Conservation (phyloP, 768 basidiomycete genomes). For the Termitomyces sp. region DNA sequence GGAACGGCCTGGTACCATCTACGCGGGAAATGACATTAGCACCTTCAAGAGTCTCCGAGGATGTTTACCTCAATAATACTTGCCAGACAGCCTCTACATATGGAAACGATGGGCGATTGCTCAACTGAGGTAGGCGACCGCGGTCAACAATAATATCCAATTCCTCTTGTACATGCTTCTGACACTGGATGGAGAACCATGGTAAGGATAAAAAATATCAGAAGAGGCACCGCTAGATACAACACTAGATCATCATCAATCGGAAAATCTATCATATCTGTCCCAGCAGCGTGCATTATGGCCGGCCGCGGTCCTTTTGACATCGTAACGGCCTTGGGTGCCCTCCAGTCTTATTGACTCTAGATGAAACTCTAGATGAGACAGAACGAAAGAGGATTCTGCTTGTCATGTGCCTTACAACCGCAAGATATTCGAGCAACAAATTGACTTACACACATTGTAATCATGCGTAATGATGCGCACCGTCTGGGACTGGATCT, state of each 20-base stretch:
- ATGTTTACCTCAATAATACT: too few relatives aligned
- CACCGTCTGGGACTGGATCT: slow-evolving; percentile 1
- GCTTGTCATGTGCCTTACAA: background rate
- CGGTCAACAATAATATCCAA: slow-evolving; percentile 12
- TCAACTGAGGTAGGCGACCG: slow-evolving; percentile 13
- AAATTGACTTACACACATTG: background rate
- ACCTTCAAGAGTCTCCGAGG: slow-evolving; percentile 3
- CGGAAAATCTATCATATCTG: background rate
- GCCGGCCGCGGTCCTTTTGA: background rate
- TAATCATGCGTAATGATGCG: background rate
- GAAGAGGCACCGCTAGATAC: background rate
- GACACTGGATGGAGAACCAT: slow-evolving; percentile 15
- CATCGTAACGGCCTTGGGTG: background rate
- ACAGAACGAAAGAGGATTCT: background rate
- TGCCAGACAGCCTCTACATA: slow-evolving; percentile 11
- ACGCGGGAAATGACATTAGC: background rate
- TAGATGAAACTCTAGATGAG: background rate
- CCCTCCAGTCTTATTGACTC: background rate
- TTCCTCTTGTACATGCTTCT: slow-evolving; percentile 13
- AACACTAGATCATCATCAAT: too few relatives aligned
- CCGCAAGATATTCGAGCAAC: background rate
- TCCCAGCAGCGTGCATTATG: background rate
- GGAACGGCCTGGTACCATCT: slow-evolving; percentile 15
- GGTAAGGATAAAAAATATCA: slow-evolving; percentile 9
- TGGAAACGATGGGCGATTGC: slow-evolving; percentile 11